Evolutionary conservation across 805 yeast genomes (phyloP), one percentile per base, ranked within the genome.

Genomic region (Maudiozyma barnettii): DNA sequence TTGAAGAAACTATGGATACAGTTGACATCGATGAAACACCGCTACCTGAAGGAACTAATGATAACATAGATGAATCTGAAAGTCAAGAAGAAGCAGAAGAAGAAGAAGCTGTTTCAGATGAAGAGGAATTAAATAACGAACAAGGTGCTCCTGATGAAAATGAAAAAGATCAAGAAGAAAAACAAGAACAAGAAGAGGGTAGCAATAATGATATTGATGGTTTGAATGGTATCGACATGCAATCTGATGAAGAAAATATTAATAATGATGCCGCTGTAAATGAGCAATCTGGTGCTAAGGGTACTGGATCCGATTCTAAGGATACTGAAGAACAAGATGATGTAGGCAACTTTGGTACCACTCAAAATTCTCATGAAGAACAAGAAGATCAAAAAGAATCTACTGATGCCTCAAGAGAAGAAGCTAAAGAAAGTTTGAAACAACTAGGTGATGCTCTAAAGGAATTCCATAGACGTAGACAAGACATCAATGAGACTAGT

Each of bases 361-460:
- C 74, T 5, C 63, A 66, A 35, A 67, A 74, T 48, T 70, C 74
- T 30, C 72, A 73, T 39, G 68, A 74, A 41, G 66, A 72, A 39
- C 61, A 64, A 18, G 59, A 64, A 16, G 61, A 71, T 10, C 70
- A 73, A 26, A 70, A 69, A 14, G 67, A 69, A 3, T 61, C 66
- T 4, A 67, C 70, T 38, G 82, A 77, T 49, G 69, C 73, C 18
- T 78, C 85, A 18, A 70, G 87, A 46, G 82, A 83, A 45, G 75
- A 75, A 56, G 88, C 86, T 38, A 75, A 76, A 48, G 89, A 88
- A 56, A 79, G 95, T 0, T 71, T 91, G 66, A 85, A 85, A 62
- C 89, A 89, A 61, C 73, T 93, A 13, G 98, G 99, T 45, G 97
- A 90, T 65, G 78, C 95, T 1, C 63, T 90, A 68, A 86, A 91